These are phyloP conservation scores for Diddensiella santjacobensis DNA, from an alignment of 805 yeast species.

Conservation along the genomic window DNA sequence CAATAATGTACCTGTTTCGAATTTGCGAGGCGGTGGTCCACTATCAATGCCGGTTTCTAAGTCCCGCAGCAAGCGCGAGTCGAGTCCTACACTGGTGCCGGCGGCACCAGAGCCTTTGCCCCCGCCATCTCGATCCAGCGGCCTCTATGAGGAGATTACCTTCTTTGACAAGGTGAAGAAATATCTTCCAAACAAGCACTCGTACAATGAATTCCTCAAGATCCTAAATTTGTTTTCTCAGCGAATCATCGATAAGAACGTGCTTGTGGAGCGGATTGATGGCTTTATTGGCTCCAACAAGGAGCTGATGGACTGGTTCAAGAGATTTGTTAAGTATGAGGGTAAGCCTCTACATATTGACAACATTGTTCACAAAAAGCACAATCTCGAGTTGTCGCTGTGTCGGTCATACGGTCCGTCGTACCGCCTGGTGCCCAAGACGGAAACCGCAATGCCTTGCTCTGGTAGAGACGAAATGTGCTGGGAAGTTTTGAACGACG, in stretches of 20 bases:
- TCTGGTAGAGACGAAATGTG: conserved; percentile 99
- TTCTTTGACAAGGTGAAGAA: conserved; percentile 92
- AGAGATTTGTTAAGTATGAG: conserved; percentile 82
- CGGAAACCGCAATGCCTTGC: conserved; percentile 95
- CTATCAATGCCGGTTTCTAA: conserved; percentile 12
- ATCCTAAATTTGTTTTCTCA: conserved; percentile 83
- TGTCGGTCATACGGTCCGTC: conserved; percentile 96
- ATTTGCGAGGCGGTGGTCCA: conserved; percentile 21
- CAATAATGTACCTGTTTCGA: conserved; percentile 20
- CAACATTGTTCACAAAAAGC: conserved; percentile 81
- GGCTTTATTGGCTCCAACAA: conserved; percentile 77
- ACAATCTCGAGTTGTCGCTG: conserved; percentile 79
- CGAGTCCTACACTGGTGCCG: conserved; percentile 71
- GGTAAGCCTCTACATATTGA: conserved; percentile 85
- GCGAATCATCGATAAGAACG: conserved; percentile 78
- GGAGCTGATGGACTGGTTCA: conserved; percentile 88
- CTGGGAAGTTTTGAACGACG: conserved; percentile 97
- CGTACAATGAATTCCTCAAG: conserved; percentile 89
- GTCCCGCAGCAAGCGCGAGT: conserved; percentile 14
- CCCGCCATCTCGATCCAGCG: conserved; percentile 48
- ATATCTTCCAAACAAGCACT: conserved; percentile 80
- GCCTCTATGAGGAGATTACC: conserved; percentile 77
- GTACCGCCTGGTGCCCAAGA: conserved; percentile 85
- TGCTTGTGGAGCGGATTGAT: conserved; percentile 79
- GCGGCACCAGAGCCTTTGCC: conserved; percentile 78